Evolutionary conservation across 345 rosid genomes (phyloP).

Genomic region (Viola odorata): DNA sequence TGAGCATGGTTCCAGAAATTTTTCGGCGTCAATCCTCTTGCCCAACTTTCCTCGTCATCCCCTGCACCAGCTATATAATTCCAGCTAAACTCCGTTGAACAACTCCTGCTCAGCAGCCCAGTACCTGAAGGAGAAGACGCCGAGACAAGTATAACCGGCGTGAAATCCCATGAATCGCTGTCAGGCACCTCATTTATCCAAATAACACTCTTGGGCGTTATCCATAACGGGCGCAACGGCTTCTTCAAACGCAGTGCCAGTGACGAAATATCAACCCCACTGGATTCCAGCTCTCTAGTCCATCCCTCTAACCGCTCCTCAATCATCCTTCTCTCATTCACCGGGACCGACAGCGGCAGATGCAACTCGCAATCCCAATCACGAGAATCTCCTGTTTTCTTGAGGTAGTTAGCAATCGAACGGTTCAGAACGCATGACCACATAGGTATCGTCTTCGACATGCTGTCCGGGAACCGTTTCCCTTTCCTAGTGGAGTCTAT

Average conservation of each 20-base stretch:
- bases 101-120: constrained; percentile 33
- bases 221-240: constrained; percentile 81
- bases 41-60: constrained; percentile 98
- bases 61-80: constrained; percentile 94
- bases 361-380: constrained; percentile 88
- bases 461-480: constrained; percentile 90
- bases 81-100: constrained; percentile 83
- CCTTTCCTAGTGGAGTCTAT: constrained; percentile 87
- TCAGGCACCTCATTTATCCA: constrained; percentile 95
- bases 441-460: constrained; percentile 94
- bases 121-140: constrained; percentile 58
- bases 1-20: constrained; percentile 71
- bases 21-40: constrained; percentile 74
- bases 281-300: constrained; percentile 57
- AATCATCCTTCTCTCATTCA: constrained; percentile 66
- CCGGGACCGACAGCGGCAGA: constrained; percentile 85
- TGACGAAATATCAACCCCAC: constrained; percentile 83
- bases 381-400: constrained; percentile 18
- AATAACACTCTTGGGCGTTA: constrained; percentile 76
- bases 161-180: constrained; percentile 85
- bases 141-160: constrained; percentile 75
- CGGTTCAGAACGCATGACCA: constrained; percentile 87
- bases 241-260: constrained; percentile 54
- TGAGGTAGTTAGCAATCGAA: constrained; percentile 37
- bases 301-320: constrained; percentile 62